phyloP scores from a whole-genome alignment of 1,284 basidiomycete genomes.

The Phaffia rhodozyma region DNA sequence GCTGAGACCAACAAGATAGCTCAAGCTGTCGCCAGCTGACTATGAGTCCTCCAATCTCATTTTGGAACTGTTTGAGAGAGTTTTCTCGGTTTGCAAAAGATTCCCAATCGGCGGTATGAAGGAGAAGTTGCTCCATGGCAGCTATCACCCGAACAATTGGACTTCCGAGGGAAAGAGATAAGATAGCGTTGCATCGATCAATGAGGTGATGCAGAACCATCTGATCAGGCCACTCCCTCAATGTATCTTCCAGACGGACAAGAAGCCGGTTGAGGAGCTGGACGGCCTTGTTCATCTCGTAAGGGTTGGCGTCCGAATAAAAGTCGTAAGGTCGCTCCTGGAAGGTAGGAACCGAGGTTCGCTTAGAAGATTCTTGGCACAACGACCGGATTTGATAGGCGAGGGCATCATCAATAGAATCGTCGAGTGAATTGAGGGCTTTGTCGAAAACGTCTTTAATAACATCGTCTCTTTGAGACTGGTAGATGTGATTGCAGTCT shows the following conservation, averaged over 20 bases:
- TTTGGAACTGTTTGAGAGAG: constrained; percentile 57
- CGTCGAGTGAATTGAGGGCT: constrained; percentile 29
- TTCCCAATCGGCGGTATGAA: constrained; percentile 94
- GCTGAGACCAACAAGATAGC: constrained; percentile 68
- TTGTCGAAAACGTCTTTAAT: constrained; percentile 10
- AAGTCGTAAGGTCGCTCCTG: constrained; percentile 48
- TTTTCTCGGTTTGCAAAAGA: constrained; percentile 81
- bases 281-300: constrained; percentile 53
- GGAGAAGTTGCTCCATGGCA: constrained; percentile 71
- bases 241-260: constrained; percentile 46
- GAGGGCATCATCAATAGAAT: constrained; percentile 42
- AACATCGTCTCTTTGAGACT: constrained; percentile 2
- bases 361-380: constrained; percentile 34
- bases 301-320: constrained; percentile 61
- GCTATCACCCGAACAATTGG: constrained; percentile 76
- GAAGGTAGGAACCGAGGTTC: constrained; percentile 22
- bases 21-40: constrained; percentile 87
- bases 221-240: constrained; percentile 88
- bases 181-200: constrained; percentile 59
- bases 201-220: constrained; percentile 82
- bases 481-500: constrained; percentile 1
- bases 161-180: constrained; percentile 52
- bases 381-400: constrained; percentile 43
- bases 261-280: constrained; percentile 45
- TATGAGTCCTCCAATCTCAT: constrained; percentile 58